Evolutionary conservation across 768 basidiomycete species (phyloP).

Genomic region (Phylloporus scabripes): DNA sequence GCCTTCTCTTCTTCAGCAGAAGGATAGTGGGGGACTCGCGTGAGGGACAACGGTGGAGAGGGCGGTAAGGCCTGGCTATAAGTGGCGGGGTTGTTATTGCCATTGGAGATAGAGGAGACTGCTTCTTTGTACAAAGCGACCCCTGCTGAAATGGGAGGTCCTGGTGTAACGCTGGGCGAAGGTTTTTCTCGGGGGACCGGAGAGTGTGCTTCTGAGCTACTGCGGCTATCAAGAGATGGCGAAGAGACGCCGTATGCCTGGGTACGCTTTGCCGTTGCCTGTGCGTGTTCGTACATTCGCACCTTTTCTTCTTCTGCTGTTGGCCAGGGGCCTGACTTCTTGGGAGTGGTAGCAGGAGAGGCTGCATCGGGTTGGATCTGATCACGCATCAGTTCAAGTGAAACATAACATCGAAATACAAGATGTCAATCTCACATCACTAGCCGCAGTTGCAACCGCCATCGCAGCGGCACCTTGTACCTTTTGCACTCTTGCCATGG

Average conservation of each 20-base stretch:
- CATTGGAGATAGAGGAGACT: conserved; percentile 34
- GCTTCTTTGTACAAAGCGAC: conserved; percentile 42
- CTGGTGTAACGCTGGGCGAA: conserved; percentile 9
- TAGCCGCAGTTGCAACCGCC: conserved; percentile 21
- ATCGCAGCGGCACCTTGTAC: conserved; percentile 33
- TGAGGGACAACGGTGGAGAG: conserved; percentile 22
- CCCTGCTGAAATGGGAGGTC: conserved; percentile 35
- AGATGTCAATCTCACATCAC: conserved; percentile 19
- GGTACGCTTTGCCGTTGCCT: conserved; percentile 55
- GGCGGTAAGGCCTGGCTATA: conserved; percentile 28
- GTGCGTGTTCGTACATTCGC: conserved; percentile 62
- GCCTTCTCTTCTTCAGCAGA: conserved; percentile 75
- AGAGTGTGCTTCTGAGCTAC: conserved; percentile 27
- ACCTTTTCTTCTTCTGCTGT: conserved; percentile 76
- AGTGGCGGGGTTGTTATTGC: conserved; percentile 10
- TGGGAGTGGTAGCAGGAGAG: conserved; percentile 9
- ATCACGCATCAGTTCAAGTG: conserved; percentile 4
- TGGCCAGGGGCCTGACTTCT: conserved; percentile 39
- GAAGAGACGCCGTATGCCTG: conserved; percentile 40
- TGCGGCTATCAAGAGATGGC: conserved; percentile 22
- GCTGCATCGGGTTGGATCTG: conserved; percentile 5
- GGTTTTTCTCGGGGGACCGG: conserved; percentile 11
- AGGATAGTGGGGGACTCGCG: conserved; percentile 43
- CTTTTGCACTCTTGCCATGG: conserved; percentile 35
- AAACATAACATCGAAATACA: neutral